phyloP scores from a whole-genome alignment of 306 rosid species.

The Vigna trinervia region DNA sequence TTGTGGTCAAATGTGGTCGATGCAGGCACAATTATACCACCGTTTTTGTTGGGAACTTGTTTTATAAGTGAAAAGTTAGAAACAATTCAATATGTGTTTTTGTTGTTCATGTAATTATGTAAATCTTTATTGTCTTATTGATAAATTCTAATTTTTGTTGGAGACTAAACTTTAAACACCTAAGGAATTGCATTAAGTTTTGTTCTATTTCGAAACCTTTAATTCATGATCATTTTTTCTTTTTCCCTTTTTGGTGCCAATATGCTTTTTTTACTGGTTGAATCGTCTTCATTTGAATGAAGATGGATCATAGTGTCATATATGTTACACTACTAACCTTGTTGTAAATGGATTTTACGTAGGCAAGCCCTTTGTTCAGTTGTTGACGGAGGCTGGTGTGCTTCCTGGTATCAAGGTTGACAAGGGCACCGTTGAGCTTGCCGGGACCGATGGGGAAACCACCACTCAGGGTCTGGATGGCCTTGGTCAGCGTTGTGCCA shows the following conservation, averaged over 20 bases:
- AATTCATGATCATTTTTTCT: not conserved
- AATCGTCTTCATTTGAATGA: conserved; percentile 3
- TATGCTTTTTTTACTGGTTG: not conserved
- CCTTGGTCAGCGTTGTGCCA: conserved; percentile 45
- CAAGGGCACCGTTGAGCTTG: conserved; percentile 53
- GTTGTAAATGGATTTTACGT: not conserved
- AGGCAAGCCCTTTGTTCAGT: conserved; percentile 53
- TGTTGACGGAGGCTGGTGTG: conserved; percentile 53
- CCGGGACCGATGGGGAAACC: conserved; percentile 51
- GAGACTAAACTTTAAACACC: not conserved
- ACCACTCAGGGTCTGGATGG: conserved; percentile 59
- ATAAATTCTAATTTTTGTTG: not conserved
- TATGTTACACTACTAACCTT: conserved; percentile 30
- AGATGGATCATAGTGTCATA: not conserved
- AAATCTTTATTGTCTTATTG: not conserved
- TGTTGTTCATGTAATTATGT: not conserved
- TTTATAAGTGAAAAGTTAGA: not conserved
- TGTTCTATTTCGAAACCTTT: not conserved
- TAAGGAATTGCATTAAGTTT: not conserved
- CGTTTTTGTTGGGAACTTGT: not conserved
- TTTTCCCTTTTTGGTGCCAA: not conserved
- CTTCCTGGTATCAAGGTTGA: conserved; percentile 60
- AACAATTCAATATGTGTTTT: not conserved
- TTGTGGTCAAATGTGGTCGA: not conserved
- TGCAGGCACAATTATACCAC: too few species aligned